phyloP scores from a whole-genome alignment of 805 yeast genomes.

The Nakazawaea peltata region DNA sequence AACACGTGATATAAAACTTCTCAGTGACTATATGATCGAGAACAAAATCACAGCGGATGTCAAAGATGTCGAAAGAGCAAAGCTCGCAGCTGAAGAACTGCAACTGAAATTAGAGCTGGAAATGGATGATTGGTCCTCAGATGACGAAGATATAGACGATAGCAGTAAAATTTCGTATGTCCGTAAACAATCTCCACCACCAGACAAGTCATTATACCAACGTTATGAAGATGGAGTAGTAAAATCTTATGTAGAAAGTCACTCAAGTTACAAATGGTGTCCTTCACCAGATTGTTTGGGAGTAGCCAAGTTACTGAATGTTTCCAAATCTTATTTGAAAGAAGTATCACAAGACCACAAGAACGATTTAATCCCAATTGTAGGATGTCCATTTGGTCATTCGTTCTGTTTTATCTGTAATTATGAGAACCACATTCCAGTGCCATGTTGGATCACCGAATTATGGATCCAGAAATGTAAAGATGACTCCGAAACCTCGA shows the following conservation, averaged over 20 bases:
- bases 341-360: constrained; percentile 8
- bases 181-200: constrained; percentile 3
- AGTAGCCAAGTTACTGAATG: constrained; percentile 28
- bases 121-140: constrained; percentile 11
- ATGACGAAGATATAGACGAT: constrained; percentile 9
- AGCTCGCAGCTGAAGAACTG: constrained; percentile 4
- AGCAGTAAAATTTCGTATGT: constrained; percentile 16
- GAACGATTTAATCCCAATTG: constrained; percentile 47
- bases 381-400: constrained; percentile 57
- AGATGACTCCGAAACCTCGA: constrained; percentile 82
- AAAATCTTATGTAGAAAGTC: constrained; percentile 43
- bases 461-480: constrained; percentile 73
- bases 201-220: constrained; percentile 17
- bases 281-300: constrained; percentile 75
- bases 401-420: constrained; percentile 75
- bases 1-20: constrained; percentile 25
- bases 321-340: constrained; percentile 14
- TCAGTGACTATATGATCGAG: constrained; percentile 16
- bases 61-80: constrained; percentile 11
- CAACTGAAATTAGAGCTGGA: constrained; percentile 13
- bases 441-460: constrained; percentile 64
- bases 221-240: constrained; percentile 36
- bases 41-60: constrained; percentile 7
- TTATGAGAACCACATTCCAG: constrained; percentile 72
- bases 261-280: constrained; percentile 60